Evolutionary conservation across 768 basidiomycete species (phyloP), one percentile per base, ranked within the genome.

Genomic region (Tulasnella sp.): DNA sequence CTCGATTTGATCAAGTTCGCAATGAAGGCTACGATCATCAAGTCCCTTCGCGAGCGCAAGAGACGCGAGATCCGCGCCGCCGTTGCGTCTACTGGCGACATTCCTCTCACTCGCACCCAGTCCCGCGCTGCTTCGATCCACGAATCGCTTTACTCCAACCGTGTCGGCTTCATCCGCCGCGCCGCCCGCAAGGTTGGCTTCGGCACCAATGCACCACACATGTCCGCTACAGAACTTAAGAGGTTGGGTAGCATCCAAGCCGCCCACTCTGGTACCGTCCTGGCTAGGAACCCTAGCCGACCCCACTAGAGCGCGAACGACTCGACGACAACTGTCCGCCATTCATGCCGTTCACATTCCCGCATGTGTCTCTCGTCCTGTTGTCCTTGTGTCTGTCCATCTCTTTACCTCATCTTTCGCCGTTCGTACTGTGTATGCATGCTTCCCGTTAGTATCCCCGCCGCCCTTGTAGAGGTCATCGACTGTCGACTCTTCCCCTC

Each of bases 1-100:
- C 82, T 98, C 49, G 94, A 98, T 71, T 79, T 80, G 71, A 86
- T 96, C 79, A 96, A 94, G 76, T 94, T 96, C 69, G 86, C 76
- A 32, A 92, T 97, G 87, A 92, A 94, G 74, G 86, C 83, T 7
- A 93, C 89, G 5, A 72, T 91, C 67, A 92, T 97, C 78, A 84
- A 84, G 71, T 74, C 61, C 62, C 81, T 92, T 66, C 92, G 90
- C 62, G 72, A 78, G 57, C 82, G 86, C 58, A 66, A 69, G 60
- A 77, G 75, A 43, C 67, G 69, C 63, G 71, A 74, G 46, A 62
- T 69, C 36, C 69, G 70, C 37, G 73, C 74, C 59, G 72, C 72
- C 35, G 65, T 71, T 60, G 23, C 68, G 6, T 19, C 52, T 40
- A 27, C 39, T 23, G 74, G 74, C 31, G 84, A 82, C 57, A 72